These are phyloP conservation scores for Salix viminalis DNA, from an alignment of 345 rosid genomes.

Conservation along the genomic window DNA sequence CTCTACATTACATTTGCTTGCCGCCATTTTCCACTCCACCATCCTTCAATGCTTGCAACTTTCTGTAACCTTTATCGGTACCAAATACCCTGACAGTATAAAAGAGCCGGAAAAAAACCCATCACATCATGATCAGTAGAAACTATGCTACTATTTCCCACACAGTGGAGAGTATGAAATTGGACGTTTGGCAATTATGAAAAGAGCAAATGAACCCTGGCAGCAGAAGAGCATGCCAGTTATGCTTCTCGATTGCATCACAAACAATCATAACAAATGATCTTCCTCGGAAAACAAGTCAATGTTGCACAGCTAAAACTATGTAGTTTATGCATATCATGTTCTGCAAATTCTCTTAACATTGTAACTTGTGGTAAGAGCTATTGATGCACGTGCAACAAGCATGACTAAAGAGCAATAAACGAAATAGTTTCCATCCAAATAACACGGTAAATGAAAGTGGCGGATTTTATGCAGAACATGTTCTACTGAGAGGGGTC, in stretches of 20 bases:
- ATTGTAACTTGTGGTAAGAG: neutral
- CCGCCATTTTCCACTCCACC: slow-evolving; percentile 27
- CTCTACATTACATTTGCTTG: slow-evolving; percentile 23
- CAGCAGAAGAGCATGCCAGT: neutral
- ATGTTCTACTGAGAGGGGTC: neutral
- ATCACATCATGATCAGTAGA: neutral
- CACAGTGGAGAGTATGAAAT: neutral
- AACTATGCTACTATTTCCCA: neutral
- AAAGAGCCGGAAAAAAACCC: neutral
- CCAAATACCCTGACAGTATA: slow-evolving; percentile 73
- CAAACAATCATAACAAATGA: neutral
- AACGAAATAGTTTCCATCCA: neutral
- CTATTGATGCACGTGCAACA: neutral
- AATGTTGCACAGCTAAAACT: neutral
- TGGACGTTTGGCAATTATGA: neutral
- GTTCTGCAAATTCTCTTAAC: neutral
- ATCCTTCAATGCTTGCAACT: slow-evolving; percentile 64
- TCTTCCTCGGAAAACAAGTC: neutral
- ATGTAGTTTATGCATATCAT: neutral
- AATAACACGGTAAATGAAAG: neutral
- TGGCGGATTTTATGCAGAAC: neutral
- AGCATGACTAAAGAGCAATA: neutral
- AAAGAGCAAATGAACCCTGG: neutral
- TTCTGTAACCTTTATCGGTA: slow-evolving; percentile 89
- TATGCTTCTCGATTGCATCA: neutral